These are phyloP conservation scores for Populus davidiana DNA, from an alignment of 345 rosid genomes.

Conservation along the genomic window DNA sequence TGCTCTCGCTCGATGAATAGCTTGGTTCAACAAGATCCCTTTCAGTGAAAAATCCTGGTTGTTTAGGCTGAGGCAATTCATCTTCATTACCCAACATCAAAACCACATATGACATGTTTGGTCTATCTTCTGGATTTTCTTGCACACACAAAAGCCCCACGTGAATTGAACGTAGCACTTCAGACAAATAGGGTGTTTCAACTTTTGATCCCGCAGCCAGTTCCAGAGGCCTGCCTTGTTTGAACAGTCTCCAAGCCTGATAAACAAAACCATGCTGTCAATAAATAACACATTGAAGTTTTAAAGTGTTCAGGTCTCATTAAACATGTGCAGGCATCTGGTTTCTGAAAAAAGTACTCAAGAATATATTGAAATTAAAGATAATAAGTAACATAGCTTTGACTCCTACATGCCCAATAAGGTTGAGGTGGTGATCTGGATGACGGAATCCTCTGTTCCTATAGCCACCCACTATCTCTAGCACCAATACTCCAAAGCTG, in stretches of 20 bases:
- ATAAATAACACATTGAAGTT: no score
- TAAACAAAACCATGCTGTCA: no score
- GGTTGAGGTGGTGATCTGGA: background rate
- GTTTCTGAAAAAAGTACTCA: no score
- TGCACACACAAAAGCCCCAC: background rate
- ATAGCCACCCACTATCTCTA: background rate
- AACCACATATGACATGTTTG: conserved; percentile 5
- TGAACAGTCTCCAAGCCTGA: no score
- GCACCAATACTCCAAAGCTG: no score
- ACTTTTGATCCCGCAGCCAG: no score
- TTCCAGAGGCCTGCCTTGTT: no score
- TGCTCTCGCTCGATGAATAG: background rate
- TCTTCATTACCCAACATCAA: background rate
- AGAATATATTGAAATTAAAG: no score
- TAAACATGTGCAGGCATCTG: no score
- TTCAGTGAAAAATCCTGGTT: conserved; percentile 7
- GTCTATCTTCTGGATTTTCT: background rate
- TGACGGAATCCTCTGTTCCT: background rate
- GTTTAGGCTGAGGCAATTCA: conserved; percentile 2
- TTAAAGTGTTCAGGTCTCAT: no score
- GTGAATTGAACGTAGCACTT: background rate
- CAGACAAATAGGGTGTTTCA: no score
- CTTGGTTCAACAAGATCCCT: background rate
- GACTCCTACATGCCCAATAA: background rate
- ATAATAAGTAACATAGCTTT: no score